A percentile compares a stretch with the other conserved stretches of the same genome.
phyloP scores from a whole-genome alignment of 1,284 basidiomycete genomes.

The Ustilago lituana region DNA sequence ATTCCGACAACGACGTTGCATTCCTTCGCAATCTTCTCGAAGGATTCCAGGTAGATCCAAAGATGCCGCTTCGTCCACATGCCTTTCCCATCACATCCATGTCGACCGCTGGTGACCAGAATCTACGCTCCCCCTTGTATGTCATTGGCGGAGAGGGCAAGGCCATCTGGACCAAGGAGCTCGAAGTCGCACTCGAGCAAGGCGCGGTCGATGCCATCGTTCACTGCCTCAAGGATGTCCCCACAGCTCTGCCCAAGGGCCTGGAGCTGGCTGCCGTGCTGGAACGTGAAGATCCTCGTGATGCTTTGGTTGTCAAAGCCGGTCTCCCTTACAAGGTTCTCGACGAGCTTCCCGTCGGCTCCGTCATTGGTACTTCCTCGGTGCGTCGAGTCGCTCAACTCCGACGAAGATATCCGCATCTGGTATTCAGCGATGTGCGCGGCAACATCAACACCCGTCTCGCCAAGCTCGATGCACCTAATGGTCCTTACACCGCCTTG shows the following conservation, averaged over 20 bases:
- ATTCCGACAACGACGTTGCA: conserved; percentile 26
- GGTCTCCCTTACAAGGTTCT: conserved; percentile 77
- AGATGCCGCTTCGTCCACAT: conserved; percentile 35
- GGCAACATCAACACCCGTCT: conserved; percentile 76
- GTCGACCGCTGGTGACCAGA: conserved; percentile 90
- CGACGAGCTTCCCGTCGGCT: conserved; percentile 86
- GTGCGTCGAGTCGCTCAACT: conserved; percentile 92
- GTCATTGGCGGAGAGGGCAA: conserved; percentile 72
- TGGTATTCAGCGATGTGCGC: conserved; percentile 84
- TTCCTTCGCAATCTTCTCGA: conserved; percentile 33
- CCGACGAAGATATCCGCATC: conserved; percentile 78
- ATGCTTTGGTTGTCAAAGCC: conserved; percentile 86
- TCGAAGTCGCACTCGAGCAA: conserved; percentile 82
- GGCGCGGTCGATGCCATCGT: conserved; percentile 88
- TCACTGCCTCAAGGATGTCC: conserved; percentile 93
- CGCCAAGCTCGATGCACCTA: conserved; percentile 85
- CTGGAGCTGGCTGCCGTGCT: conserved; percentile 86
- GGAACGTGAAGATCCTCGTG: conserved; percentile 87
- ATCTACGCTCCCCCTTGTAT: conserved; percentile 76
- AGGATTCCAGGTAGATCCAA: conserved; percentile 7
- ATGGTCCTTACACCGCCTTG: conserved; percentile 85
- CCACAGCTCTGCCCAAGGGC: conserved; percentile 83
- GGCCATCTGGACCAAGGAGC: conserved; percentile 92
- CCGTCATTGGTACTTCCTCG: conserved; percentile 92
- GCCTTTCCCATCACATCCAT: conserved; percentile 76